These are phyloP conservation scores for Mortierella sp. DNA, from an alignment of 371 early-diverging fungal genomes.

Conservation along the genomic window DNA sequence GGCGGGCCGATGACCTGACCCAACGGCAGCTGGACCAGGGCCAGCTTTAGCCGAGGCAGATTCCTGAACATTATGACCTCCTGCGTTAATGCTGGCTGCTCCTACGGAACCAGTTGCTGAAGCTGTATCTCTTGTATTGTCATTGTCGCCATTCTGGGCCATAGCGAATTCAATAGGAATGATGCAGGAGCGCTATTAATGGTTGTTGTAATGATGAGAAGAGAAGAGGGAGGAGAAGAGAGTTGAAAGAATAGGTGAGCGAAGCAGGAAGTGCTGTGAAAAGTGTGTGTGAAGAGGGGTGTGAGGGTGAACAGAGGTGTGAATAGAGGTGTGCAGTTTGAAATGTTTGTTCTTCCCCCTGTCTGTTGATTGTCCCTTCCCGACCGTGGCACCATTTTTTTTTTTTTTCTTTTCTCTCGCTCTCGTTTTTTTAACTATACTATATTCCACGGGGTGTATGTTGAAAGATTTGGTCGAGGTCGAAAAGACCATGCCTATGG, in stretches of 20 bases:
- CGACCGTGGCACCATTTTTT: neutral
- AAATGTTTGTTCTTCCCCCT: neutral
- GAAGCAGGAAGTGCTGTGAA: neutral
- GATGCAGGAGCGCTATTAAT: neutral
- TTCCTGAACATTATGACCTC: slow-evolving; percentile 4
- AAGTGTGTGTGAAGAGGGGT: neutral
- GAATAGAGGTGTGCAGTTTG: no score
- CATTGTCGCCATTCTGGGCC: slow-evolving; percentile 32
- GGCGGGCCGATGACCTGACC: slow-evolving; percentile 41
- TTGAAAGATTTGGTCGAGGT: no score
- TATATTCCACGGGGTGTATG: no score
- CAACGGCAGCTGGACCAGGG: slow-evolving; percentile 18
- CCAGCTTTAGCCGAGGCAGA: slow-evolving; percentile 6
- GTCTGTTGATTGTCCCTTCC: no score
- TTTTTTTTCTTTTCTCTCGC: neutral
- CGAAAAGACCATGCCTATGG: no score
- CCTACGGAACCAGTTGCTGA: neutral
- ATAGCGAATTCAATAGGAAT: slow-evolving; percentile 4
- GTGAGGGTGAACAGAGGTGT: neutral
- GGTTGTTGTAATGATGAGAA: neutral
- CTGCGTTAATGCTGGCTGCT: neutral
- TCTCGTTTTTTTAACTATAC: no score
- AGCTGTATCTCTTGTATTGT: slow-evolving; percentile 10
- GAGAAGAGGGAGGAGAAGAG: neutral
- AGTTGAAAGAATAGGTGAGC: neutral